phyloP scores from a whole-genome alignment of 306 rosid genomes.

The Fragaria ananassa region DNA sequence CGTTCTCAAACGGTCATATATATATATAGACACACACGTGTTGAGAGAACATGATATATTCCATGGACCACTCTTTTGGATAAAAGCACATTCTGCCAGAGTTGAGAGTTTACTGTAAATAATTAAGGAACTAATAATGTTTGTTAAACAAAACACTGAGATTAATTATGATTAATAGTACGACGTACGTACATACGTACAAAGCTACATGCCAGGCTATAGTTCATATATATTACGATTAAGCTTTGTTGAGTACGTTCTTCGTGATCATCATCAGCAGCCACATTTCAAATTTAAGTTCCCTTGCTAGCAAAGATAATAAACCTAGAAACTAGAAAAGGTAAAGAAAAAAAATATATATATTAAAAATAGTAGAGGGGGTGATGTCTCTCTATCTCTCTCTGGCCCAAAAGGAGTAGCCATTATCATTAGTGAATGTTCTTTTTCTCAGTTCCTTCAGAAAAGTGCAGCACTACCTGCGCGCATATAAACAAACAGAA shows the following conservation, averaged over 20 bases:
- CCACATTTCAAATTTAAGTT: conserved; percentile 8
- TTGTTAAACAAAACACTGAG: conserved; percentile 4
- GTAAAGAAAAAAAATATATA: not conserved
- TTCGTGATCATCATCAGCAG: not conserved
- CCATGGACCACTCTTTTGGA: conserved; percentile 39
- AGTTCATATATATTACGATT: conserved; percentile 1
- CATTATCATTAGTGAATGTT: conserved; percentile 7
- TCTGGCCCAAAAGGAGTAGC: conserved; percentile 8
- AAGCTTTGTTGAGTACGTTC: conserved; percentile 18
- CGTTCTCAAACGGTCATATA: no score
- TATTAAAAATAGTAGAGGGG: conserved; percentile 8
- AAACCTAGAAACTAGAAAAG: conserved; percentile 6
- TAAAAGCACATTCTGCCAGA: not conserved
- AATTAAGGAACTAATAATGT: not conserved
- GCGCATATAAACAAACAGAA: conserved; percentile 6
- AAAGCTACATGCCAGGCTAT: conserved; percentile 33
- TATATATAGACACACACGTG: no score
- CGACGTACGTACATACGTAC: conserved; percentile 1
- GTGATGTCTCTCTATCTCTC: not conserved
- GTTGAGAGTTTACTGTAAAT: not conserved
- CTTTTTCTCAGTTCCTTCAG: conserved; percentile 8
- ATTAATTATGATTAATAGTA: conserved; percentile 29
- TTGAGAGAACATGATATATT: no score
- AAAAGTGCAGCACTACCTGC: conserved; percentile 13
- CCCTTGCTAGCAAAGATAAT: conserved; percentile 5